Conservation (phyloP, 148 eudicot species). For the Euryodendron excelsum region DNA sequence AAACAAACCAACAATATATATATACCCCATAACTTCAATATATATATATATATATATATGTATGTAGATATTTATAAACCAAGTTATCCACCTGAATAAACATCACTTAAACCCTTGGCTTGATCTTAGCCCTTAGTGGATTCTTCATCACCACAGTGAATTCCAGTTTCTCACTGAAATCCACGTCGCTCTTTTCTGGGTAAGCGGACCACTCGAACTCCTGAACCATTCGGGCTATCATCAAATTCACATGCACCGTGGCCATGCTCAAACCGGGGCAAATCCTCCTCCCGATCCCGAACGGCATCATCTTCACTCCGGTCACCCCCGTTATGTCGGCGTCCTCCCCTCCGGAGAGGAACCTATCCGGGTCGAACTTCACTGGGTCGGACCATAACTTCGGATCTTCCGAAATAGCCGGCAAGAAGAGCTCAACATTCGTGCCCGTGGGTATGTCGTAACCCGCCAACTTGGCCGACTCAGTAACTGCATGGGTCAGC, state of each 20-base stretch:
- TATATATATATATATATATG: no score
- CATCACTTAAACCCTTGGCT: slow-evolving; percentile 37
- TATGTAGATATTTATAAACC: neutral
- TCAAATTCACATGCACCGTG: slow-evolving; percentile 64
- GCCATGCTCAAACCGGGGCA: slow-evolving; percentile 94
- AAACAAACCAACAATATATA: no score
- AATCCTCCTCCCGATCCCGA: slow-evolving; percentile 87
- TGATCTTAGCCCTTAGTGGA: slow-evolving; percentile 62
- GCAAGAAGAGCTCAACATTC: slow-evolving; percentile 70
- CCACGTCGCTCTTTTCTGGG: slow-evolving; percentile 57
- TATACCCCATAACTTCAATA: no score
- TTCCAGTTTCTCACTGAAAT: slow-evolving; percentile 74
- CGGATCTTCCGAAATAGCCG: slow-evolving; percentile 76
- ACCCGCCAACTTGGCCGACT: slow-evolving; percentile 62
- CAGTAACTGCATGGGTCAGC: slow-evolving; percentile 76
- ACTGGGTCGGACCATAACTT: slow-evolving; percentile 61
- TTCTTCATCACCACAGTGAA: slow-evolving; percentile 95
- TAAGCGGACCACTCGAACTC: slow-evolving; percentile 77
- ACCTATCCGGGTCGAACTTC: slow-evolving; percentile 82
- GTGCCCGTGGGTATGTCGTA: slow-evolving; percentile 63
- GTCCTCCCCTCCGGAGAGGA: slow-evolving; percentile 63
- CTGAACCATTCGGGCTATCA: slow-evolving; percentile 88
- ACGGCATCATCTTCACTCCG: slow-evolving; percentile 79
- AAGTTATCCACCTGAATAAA: neutral
- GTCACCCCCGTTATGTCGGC: slow-evolving; percentile 73